Base-by-base conservation (phyloP, 495 filamentous ascomycete species). In the Halenospora varia region DNA sequence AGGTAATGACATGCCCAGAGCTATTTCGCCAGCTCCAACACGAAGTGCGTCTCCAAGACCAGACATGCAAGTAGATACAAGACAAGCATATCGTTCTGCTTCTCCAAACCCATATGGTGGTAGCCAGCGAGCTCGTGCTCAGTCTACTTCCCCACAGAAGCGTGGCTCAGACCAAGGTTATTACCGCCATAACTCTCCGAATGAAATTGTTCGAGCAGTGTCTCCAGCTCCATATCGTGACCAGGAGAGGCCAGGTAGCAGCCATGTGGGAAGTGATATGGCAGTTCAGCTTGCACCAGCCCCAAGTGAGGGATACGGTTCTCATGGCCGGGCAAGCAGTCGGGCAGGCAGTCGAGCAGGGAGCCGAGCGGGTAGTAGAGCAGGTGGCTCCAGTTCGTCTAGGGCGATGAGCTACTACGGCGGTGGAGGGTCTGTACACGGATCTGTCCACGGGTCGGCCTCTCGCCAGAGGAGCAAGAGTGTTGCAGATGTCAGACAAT, bases 391-490 rank as follows among this genome's bases (percentile, higher is more conserved):
- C 10, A 72, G 73, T 45, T 55, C 57, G 20, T 67, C 69, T 17
- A 71, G 70, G 10, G 66, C 82, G 6, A 81, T 82, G 74, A 78
- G 76, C 41, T 81, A 88, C 65, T 90, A 90, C 65, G 85, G 82
- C 39, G 80, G 77, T 18, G 63, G 71, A 25, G 73, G 74, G 19
- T 57, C 41, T 10, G 52, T 56, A 35, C 61, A 71, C 29, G 53
- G 41, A 67, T 70, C 64, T 18, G 52, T 56, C 25, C 61, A 71
- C 29, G 53, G 41, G 67, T 70, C 64, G 17, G 75, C 68, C 53
- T 72, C 78, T 22, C 73, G 87, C 59, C 82, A 80, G 52, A 77
- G 93, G 60, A 96, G 92, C 67, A 88, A 89, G 75, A 96, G 92
- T 61, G 76, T 90, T 57, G 90, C 85, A 29, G 85, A 86, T 66